These are phyloP conservation scores for Trypanosoma mega DNA, from an alignment of 208 protist genomes.

Conservation along the genomic window DNA sequence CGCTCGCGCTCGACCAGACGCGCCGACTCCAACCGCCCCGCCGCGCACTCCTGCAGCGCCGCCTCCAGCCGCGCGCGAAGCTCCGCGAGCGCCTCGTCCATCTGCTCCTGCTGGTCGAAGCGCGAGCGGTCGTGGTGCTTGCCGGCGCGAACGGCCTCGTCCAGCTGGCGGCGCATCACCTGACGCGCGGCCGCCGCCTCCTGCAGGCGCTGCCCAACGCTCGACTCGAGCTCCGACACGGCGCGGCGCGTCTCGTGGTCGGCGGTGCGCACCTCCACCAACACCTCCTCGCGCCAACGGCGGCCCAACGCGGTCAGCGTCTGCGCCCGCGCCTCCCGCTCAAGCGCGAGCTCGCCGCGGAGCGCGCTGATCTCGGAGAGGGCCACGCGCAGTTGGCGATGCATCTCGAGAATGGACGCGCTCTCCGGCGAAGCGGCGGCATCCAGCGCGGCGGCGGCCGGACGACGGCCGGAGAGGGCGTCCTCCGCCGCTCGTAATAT, in stretches of 20 bases:
- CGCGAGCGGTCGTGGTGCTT: conserved; percentile 40
- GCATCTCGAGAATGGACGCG: conserved; percentile 34
- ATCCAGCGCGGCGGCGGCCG: background rate
- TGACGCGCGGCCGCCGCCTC: conserved; percentile 33
- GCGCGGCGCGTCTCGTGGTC: conserved; percentile 47
- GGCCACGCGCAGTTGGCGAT: conserved; percentile 53
- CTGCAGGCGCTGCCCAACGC: conserved; percentile 32
- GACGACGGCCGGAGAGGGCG: conserved; percentile 37
- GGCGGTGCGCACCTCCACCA: conserved; percentile 62
- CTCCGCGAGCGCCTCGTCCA: conserved; percentile 63
- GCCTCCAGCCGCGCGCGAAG: conserved; percentile 48
- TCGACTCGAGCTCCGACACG: conserved; percentile 46
- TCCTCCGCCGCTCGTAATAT: conserved; percentile 66
- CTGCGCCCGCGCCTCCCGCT: conserved; percentile 63
- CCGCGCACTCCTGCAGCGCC: conserved; percentile 42
- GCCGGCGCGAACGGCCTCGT: conserved; percentile 38
- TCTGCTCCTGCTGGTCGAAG: conserved; percentile 46
- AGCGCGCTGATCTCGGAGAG: conserved; percentile 62
- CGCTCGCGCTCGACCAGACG: conserved; percentile 66
- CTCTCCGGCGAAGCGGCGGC: background rate
- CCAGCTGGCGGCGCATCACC: conserved; percentile 50
- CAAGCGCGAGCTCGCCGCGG: conserved; percentile 51
- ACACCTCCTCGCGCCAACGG: conserved; percentile 75
- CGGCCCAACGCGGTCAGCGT: conserved; percentile 50
- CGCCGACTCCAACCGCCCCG: conserved; percentile 49